Base-by-base conservation (phyloP, 805 yeast genomes). In the Yamadazyma sp. region DNA sequence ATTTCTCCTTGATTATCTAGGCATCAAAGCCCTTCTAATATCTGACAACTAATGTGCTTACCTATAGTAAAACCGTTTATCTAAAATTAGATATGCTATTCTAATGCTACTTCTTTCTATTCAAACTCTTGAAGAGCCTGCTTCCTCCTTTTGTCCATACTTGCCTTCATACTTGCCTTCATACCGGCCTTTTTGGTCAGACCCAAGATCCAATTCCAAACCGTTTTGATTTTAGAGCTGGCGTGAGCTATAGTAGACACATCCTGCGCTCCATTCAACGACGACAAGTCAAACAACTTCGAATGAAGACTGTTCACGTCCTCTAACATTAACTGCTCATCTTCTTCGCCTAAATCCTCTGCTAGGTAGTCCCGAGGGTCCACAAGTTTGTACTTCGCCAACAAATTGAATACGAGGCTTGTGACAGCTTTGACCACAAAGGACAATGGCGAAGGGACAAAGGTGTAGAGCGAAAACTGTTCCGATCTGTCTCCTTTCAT, bases 371-470 rank as follows among this genome's bases (percentile, higher is more conserved):
- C 56, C 25, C 49, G 42, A 14, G 37, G 35, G 35, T 62, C 55
- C 13, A 65, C 14, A 6, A 42, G 10, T 16, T 42, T 24, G 31
- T 54, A 45, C 25, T 44, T 48, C 11, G 51, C 52, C 4, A 53
- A 30, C 1, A 51, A 20, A 5, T 45, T 37, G 37, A 68, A 67
- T 0, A 57, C 35, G 1, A 38, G 18, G 12, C 42, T 33, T 1
- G 60, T 27, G 0, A 56, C 5, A 0, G 51, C 3, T 32, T 52
- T 49, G 2, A 66, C 57, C 0, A 60, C 1, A 3, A 48, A 22
- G 11, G 70, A 60, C 8, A 70, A 19, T 1, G 74, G 74, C 13
- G 48, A 48, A 1, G 74, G 75, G 53, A 69, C 67, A 49, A 69
- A 68, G 1, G 74, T 64, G 37, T 54, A 45, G 10, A 70, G 45